phyloP scores from a whole-genome alignment of 2,329 filamentous ascomycete species.

The Pestalotiopsis sp. region DNA sequence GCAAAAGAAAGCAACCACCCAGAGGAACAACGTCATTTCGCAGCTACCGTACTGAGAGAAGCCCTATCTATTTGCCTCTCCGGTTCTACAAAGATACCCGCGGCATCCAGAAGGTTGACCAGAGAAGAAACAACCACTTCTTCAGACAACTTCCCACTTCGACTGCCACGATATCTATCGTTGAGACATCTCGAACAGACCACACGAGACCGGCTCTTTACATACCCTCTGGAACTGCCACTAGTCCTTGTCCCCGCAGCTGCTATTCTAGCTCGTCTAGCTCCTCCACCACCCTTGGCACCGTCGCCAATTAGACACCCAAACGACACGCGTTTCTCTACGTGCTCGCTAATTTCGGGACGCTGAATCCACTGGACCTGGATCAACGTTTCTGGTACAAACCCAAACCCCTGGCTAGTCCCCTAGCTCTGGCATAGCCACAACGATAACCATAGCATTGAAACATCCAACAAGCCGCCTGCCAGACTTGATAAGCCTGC shows the following conservation, averaged over 20 bases:
- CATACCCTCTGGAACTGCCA: background rate
- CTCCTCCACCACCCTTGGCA: background rate
- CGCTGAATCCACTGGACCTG: conserved; percentile 12
- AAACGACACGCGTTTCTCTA: conserved; percentile 12
- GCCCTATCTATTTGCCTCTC: too few relatives aligned
- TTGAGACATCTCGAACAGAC: background rate
- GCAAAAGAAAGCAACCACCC: background rate
- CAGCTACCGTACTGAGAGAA: background rate
- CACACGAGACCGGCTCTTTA: background rate
- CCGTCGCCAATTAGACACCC: conserved; percentile 4
- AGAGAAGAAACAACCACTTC: background rate
- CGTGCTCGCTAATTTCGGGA: conserved; percentile 13
- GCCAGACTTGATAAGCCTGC: conserved; percentile 11
- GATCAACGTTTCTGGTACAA: conserved; percentile 17
- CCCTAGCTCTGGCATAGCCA: conserved; percentile 16
- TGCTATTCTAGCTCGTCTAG: background rate
- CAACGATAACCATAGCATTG: conserved; percentile 11
- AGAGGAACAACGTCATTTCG: background rate
- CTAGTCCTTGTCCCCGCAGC: background rate
- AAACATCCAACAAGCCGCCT: conserved; percentile 1
- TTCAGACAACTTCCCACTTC: background rate
- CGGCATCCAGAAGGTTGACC: background rate
- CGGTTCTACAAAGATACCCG: too few relatives aligned
- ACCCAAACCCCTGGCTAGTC: conserved; percentile 17
- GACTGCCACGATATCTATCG: background rate